These are phyloP conservation scores for Eleusine coracana DNA, from an alignment of 176 grass and related monocot genomes.

Conservation along the genomic window DNA sequence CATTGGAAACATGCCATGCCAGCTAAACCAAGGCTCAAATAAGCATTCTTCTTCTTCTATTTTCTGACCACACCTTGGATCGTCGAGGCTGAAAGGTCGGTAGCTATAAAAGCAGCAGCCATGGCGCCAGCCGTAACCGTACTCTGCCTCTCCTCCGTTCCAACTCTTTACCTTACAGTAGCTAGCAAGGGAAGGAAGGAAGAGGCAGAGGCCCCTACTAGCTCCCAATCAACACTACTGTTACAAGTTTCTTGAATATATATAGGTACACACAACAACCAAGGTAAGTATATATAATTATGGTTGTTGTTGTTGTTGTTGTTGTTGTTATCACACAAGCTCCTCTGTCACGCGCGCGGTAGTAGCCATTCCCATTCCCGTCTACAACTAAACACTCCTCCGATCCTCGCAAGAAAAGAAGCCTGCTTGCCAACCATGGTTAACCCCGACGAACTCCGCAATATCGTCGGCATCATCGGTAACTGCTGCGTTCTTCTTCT, in stretches of 20 bases:
- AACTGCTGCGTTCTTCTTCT: background rate
- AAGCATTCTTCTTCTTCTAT: too few species aligned
- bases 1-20: too few species aligned
- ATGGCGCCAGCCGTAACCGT: background rate
- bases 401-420: background rate
- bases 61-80: background rate
- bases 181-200: background rate
- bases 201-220: conserved; percentile 1
- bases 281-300: background rate
- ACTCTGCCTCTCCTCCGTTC: conserved; percentile 32
- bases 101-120: background rate
- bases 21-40: too few species aligned
- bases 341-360: background rate
- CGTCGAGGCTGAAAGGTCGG: background rate
- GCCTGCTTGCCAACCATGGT: conserved; percentile 23
- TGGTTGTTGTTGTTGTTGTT: background rate
- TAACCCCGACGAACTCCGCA: conserved; percentile 24
- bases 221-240: background rate
- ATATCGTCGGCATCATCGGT: conserved; percentile 60
- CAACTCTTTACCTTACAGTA: background rate
- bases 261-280: background rate
- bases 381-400: too few species aligned
- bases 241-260: background rate
- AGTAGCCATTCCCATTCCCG: background rate
- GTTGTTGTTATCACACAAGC: too few species aligned